Percentiles rank a stretch among this genome's conserved stretches.
Conservation (phyloP, 495 filamentous ascomycete genomes). For the Penicillium cinerascens region DNA sequence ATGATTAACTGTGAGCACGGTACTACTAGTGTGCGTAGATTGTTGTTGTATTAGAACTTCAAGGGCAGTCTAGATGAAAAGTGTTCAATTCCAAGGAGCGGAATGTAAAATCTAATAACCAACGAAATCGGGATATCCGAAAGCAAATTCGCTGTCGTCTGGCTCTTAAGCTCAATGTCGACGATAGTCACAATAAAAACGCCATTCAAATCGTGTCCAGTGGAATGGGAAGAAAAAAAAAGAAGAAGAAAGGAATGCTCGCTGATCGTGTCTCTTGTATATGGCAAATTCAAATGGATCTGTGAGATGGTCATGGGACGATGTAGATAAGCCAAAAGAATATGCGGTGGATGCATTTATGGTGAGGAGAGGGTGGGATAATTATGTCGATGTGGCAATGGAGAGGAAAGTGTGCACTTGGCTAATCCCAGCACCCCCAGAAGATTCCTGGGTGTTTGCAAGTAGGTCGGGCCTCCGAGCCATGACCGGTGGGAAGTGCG, state of each 20-base stretch:
- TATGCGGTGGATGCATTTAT: not conserved
- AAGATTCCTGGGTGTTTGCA: not conserved
- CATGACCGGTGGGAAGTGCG: not conserved
- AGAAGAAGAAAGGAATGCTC: not conserved
- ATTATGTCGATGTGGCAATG: too few species aligned
- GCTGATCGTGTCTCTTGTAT: constrained; percentile 2
- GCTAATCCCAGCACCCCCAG: constrained; percentile 1
- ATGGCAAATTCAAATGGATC: not conserved
- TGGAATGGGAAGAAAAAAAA: not conserved
- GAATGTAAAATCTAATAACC: not conserved
- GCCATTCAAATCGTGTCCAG: constrained; percentile 1
- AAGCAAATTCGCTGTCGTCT: not conserved
- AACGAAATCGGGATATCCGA: not conserved
- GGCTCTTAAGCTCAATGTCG: not conserved
- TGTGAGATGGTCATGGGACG: not conserved
- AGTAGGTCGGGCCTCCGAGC: not conserved
- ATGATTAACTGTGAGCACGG: not conserved
- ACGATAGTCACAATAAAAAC: not conserved
- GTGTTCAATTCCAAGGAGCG: not conserved
- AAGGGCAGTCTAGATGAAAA: not conserved
- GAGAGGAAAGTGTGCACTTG: too few species aligned
- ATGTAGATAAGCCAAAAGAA: not conserved
- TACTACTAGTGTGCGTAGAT: too few species aligned
- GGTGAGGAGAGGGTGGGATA: not conserved
- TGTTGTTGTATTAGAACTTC: not conserved